Percentiles rank a stretch among this genome's conserved stretches.
These are phyloP conservation scores for Arabidopsis hybrid DNA, from an alignment of 441 rosid species.

Conservation along the genomic window DNA sequence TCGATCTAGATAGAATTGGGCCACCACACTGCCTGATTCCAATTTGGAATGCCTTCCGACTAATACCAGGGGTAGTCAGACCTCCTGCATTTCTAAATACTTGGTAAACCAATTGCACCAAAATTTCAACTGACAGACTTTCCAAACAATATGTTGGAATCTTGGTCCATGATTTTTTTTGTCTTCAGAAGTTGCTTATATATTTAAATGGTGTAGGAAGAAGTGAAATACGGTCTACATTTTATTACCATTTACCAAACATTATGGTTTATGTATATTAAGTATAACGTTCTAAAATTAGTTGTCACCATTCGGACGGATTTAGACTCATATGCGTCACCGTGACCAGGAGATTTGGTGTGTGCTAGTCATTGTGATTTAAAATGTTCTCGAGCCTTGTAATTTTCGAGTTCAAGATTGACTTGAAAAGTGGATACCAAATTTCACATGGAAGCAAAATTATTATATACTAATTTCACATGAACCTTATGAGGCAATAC, in stretches of 20 bases:
- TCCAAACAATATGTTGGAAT: background rate
- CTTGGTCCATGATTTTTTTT: background rate
- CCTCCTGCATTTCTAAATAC: too few relatives aligned
- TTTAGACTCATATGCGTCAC: conserved; percentile 17
- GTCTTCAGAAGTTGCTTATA: background rate
- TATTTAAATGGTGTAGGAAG: background rate
- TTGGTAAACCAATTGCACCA: too few relatives aligned
- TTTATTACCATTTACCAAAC: background rate
- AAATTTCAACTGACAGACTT: too few relatives aligned
- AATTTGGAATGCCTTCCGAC: too few relatives aligned
- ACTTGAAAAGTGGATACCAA: conserved; percentile 18
- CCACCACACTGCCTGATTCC: too few relatives aligned
- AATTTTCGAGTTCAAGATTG: conserved; percentile 31
- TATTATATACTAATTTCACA: conserved; percentile 21
- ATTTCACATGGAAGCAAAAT: conserved; percentile 26
- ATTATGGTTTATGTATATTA: background rate
- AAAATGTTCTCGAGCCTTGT: conserved; percentile 39
- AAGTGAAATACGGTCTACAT: background rate
- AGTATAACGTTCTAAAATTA: background rate
- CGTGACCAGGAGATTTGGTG: conserved; percentile 2
- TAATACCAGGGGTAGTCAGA: too few relatives aligned
- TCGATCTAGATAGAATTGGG: too few relatives aligned
- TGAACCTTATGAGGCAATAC: conserved; percentile 26
- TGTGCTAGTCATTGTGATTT: conserved; percentile 15
- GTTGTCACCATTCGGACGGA: background rate